phyloP scores from a whole-genome alignment of 495 filamentous ascomycete species.

The Aspergillus campestris region DNA sequence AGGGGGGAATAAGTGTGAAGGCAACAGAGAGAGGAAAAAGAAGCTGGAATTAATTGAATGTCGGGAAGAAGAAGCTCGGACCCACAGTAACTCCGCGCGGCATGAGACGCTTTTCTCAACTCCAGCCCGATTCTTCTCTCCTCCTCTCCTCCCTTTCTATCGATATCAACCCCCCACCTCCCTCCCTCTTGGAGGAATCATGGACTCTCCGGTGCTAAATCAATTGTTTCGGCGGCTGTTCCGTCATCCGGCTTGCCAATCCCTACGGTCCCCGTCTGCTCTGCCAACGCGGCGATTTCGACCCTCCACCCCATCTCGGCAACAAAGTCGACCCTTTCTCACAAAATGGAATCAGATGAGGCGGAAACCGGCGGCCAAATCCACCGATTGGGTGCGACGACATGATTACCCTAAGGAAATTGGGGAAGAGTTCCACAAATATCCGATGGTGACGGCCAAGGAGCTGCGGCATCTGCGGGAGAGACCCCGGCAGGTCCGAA shows the following conservation, averaged over 20 bases:
- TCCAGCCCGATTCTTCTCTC: not conserved
- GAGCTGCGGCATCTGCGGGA: slow-evolving; percentile 61
- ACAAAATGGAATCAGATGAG: slow-evolving; percentile 24
- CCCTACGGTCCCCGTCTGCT: slow-evolving; percentile 28
- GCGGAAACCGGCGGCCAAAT: slow-evolving; percentile 24
- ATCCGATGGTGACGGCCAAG: slow-evolving; percentile 77
- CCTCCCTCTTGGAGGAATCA: slow-evolving; percentile 21
- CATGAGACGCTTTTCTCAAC: slow-evolving; percentile 5
- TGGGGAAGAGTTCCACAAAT: slow-evolving; percentile 65
- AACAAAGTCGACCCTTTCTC: slow-evolving; percentile 37
- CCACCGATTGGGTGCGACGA: slow-evolving; percentile 67
- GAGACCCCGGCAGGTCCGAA: slow-evolving; percentile 83
- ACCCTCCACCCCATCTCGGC: slow-evolving; percentile 18
- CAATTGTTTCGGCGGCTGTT: slow-evolving; percentile 81
- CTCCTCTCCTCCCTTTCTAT: not conserved
- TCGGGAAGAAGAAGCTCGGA: slow-evolving; percentile 22
- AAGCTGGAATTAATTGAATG: not conserved
- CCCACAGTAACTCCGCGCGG: slow-evolving; percentile 8
- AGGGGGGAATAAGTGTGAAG: not conserved
- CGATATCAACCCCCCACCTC: slow-evolving; percentile 4
- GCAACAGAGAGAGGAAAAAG: not conserved
- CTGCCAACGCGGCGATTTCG: slow-evolving; percentile 12
- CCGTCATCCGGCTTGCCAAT: slow-evolving; percentile 56
- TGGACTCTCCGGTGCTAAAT: slow-evolving; percentile 76
- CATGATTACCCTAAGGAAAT: slow-evolving; percentile 66